These are phyloP conservation scores for Tolypocladium tropicale DNA, from an alignment of 2,329 filamentous ascomycete species.

Conservation along the genomic window DNA sequence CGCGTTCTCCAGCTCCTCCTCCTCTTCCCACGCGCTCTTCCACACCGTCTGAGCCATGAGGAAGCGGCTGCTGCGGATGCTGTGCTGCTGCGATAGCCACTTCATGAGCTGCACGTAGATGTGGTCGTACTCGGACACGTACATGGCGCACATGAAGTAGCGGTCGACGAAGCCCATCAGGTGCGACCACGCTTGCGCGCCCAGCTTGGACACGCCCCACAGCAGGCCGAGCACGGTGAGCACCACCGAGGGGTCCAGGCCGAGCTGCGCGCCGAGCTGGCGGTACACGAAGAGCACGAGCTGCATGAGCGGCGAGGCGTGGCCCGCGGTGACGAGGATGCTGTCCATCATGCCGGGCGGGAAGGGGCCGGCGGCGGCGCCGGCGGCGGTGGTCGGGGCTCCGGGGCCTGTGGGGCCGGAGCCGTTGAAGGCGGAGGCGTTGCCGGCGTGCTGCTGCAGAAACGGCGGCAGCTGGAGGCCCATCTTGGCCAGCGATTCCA, in stretches of 20 bases:
- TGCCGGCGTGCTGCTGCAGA: slow-evolving; percentile 11
- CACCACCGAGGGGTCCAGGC: slow-evolving; percentile 37
- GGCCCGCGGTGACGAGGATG: slow-evolving; percentile 34
- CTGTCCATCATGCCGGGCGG: slow-evolving; percentile 27
- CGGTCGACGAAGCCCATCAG: slow-evolving; percentile 25
- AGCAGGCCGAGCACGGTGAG: slow-evolving; percentile 34
- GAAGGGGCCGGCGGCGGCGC: slow-evolving; percentile 6
- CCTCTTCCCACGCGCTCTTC: slow-evolving; percentile 46
- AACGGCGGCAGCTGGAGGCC: slow-evolving; percentile 14
- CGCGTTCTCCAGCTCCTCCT: slow-evolving; percentile 31
- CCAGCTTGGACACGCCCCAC: slow-evolving; percentile 33
- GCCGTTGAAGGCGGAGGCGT: slow-evolving; percentile 11
- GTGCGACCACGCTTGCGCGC: slow-evolving; percentile 22
- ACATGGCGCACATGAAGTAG: slow-evolving; percentile 41
- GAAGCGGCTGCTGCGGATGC: slow-evolving; percentile 38
- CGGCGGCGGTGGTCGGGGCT: neutral
- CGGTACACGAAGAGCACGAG: slow-evolving; percentile 35
- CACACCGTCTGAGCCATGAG: slow-evolving; percentile 46
- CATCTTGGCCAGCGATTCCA: slow-evolving; percentile 17
- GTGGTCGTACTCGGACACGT: slow-evolving; percentile 43
- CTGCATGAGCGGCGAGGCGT: slow-evolving; percentile 29
- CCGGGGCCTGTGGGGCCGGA: slow-evolving; percentile 7
- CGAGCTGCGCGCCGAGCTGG: slow-evolving; percentile 31
- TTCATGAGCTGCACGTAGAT: slow-evolving; percentile 49
- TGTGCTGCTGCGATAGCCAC: slow-evolving; percentile 44